Conservation (phyloP, 2,329 filamentous ascomycete genomes). For the Colletotrichum agaves region DNA sequence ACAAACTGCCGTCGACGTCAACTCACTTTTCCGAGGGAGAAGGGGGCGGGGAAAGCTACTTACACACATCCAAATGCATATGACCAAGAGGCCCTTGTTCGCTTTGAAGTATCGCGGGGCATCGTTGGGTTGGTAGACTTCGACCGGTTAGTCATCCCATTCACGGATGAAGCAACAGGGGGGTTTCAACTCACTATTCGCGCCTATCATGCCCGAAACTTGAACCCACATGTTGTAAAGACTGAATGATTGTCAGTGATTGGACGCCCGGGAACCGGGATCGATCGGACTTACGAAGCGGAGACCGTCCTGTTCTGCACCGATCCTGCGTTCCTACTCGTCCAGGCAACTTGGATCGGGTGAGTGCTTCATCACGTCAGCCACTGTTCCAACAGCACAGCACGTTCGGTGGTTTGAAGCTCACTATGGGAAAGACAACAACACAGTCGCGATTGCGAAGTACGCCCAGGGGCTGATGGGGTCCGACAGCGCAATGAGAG, state of each 20-base stretch:
- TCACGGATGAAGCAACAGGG: background rate
- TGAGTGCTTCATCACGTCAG: constrained; percentile 48
- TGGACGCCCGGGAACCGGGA: constrained; percentile 49
- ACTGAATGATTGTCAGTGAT: background rate
- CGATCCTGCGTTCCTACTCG: constrained; percentile 66
- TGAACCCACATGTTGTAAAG: constrained; percentile 63
- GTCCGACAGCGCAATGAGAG: constrained; percentile 54
- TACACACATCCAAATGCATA: constrained; percentile 53
- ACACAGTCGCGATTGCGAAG: constrained; percentile 59
- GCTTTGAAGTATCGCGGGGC: constrained; percentile 51
- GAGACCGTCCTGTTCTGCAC: constrained; percentile 69
- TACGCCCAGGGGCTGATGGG: constrained; percentile 56
- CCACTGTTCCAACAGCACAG: background rate
- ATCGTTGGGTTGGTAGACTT: constrained; percentile 50
- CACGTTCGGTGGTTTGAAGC: background rate
- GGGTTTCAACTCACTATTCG: constrained; percentile 45
- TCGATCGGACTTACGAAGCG: constrained; percentile 54
- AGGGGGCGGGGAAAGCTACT: constrained; percentile 38
- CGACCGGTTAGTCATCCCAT: constrained; percentile 5
- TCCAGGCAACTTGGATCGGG: constrained; percentile 67
- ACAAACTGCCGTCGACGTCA: constrained; percentile 44
- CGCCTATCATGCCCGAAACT: constrained; percentile 48
- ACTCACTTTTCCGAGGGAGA: fast-evolving
- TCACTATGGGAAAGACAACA: constrained; percentile 63
- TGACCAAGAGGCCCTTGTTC: constrained; percentile 50